Conservation (phyloP, 768 basidiomycete species). For the Mycena metata region DNA sequence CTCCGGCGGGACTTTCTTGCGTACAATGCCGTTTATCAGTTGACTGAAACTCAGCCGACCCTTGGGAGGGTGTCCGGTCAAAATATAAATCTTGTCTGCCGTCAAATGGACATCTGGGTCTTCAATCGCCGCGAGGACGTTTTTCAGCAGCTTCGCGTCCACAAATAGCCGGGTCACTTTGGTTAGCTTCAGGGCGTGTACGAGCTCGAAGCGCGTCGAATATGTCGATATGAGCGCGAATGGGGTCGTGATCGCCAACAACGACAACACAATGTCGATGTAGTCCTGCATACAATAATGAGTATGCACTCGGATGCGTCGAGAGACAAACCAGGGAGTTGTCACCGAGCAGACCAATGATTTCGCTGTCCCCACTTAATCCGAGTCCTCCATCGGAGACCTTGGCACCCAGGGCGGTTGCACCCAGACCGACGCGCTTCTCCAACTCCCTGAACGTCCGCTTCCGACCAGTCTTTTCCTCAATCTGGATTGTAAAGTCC, state of each 20-base stretch:
- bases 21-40: constrained; percentile 57
- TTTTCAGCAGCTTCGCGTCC: constrained; percentile 56
- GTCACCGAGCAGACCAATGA: constrained; percentile 78
- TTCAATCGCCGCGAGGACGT: constrained; percentile 33
- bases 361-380: constrained; percentile 61
- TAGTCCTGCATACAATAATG: constrained; percentile 60
- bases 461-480: constrained; percentile 63
- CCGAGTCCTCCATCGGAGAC: constrained; percentile 68
- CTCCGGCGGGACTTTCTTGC: constrained; percentile 54
- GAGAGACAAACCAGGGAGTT: constrained; percentile 70
- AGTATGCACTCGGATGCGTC: background rate
- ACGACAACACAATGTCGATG: constrained; percentile 61
- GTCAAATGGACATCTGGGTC: constrained; percentile 51
- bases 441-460: constrained; percentile 64
- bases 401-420: constrained; percentile 68
- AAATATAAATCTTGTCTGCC: constrained; percentile 61
- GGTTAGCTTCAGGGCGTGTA: constrained; percentile 62
- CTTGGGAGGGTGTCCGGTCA: constrained; percentile 55
- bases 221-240: constrained; percentile 67
- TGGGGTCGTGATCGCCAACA: constrained; percentile 64
- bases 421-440: constrained; percentile 64
- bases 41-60: constrained; percentile 60
- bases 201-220: constrained; percentile 69
- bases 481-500: constrained; percentile 69
- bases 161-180: constrained; percentile 68